phyloP scores from a whole-genome alignment of 148 eudicot genomes.

The Nyssa sinensis region DNA sequence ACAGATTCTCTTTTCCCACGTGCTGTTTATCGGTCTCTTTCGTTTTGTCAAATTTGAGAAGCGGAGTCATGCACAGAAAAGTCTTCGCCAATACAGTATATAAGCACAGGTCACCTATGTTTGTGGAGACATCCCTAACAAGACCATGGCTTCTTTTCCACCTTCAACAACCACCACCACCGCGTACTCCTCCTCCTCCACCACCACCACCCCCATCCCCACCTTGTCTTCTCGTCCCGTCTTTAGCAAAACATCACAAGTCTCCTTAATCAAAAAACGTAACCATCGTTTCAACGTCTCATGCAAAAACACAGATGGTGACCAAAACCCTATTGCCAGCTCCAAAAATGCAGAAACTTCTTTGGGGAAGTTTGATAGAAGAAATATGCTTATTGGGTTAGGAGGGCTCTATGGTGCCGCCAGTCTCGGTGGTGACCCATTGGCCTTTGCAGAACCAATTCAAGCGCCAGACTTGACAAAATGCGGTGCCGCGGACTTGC shows the following conservation, averaged over 20 bases:
- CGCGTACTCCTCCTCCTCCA: not conserved
- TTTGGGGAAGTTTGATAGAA: slow-evolving; percentile 45
- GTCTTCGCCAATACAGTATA: not conserved
- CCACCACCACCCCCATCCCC: slow-evolving; percentile 20
- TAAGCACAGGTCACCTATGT: not conserved
- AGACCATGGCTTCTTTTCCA: slow-evolving; percentile 29
- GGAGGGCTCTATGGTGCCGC: slow-evolving; percentile 68
- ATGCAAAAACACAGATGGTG: slow-evolving; percentile 38
- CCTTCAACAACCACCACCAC: slow-evolving; percentile 10
- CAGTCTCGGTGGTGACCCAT: slow-evolving; percentile 19
- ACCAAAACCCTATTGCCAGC: slow-evolving; percentile 2
- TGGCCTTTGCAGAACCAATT: slow-evolving; percentile 47
- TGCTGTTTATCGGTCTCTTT: not conserved
- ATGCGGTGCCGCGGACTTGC: slow-evolving; percentile 50
- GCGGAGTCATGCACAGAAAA: not conserved
- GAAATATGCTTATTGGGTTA: slow-evolving; percentile 63
- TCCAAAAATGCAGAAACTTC: slow-evolving; percentile 15
- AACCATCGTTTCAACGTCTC: slow-evolving; percentile 20
- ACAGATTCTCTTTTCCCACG: not conserved
- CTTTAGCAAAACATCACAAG: slow-evolving; percentile 15
- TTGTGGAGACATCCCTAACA: not conserved
- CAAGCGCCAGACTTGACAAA: slow-evolving; percentile 40
- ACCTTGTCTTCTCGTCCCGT: slow-evolving; percentile 1
- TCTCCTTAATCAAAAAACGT: slow-evolving; percentile 17
- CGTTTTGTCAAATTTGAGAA: not conserved